Percentiles rank a stretch among this genome's conserved stretches.
Conservation (phyloP, 2,329 filamentous ascomycete genomes). For the Drechslerella dactyloides region DNA sequence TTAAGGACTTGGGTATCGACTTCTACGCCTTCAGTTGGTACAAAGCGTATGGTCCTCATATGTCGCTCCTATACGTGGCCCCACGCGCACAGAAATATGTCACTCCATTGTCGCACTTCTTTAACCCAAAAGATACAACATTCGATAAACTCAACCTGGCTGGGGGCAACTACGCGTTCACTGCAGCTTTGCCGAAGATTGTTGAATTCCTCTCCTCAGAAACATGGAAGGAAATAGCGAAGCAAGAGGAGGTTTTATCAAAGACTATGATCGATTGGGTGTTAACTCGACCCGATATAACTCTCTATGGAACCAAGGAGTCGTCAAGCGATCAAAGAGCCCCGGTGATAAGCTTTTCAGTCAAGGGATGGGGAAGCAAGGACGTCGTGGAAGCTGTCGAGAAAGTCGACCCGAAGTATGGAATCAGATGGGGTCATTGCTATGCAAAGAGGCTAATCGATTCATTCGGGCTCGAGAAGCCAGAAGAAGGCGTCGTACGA, state of each 20-base stretch:
- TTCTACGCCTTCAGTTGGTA: slow-evolving; percentile 84
- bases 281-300: slow-evolving; percentile 62
- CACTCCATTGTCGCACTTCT: slow-evolving; percentile 60
- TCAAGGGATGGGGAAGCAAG: slow-evolving; percentile 43
- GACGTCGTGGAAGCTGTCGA: slow-evolving; percentile 46
- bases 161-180: slow-evolving; percentile 73
- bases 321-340: slow-evolving; percentile 25
- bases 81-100: slow-evolving; percentile 63
- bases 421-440: slow-evolving; percentile 44
- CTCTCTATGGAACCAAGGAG: slow-evolving; percentile 60
- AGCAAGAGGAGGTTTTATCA: slow-evolving; percentile 69
- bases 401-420: slow-evolving; percentile 25
- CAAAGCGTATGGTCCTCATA: slow-evolving; percentile 79
- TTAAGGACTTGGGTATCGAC: slow-evolving; percentile 72
- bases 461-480: slow-evolving; percentile 38
- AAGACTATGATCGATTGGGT: slow-evolving; percentile 68
- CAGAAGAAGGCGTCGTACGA: slow-evolving; percentile 37
- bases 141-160: slow-evolving; percentile 71
- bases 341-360: slow-evolving; percentile 35
- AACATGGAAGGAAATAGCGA: slow-evolving; percentile 64
- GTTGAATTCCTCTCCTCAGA: slow-evolving; percentile 65
- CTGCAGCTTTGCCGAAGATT: slow-evolving; percentile 68
- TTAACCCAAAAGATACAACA: slow-evolving; percentile 61
- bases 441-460: slow-evolving; percentile 43
- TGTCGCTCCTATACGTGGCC: slow-evolving; percentile 73